Conservation (phyloP, 2,329 filamentous ascomycete genomes). For the Didymella glomerata region DNA sequence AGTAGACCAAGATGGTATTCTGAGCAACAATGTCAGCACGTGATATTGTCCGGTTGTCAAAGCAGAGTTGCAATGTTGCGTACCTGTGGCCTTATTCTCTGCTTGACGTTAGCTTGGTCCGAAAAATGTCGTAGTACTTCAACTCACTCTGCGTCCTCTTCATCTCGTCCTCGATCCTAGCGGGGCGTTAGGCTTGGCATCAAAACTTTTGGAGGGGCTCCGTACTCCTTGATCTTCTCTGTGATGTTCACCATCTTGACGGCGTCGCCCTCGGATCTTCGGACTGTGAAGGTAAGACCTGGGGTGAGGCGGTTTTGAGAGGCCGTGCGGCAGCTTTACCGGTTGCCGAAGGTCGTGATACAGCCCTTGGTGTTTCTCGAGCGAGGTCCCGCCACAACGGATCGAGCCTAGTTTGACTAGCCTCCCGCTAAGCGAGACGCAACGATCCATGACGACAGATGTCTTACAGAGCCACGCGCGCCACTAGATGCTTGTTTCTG, state of each 20-base stretch:
- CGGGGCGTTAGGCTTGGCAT: constrained; percentile 45
- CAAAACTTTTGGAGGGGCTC: constrained; percentile 34
- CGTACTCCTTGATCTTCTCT: constrained; percentile 99
- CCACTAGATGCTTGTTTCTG: constrained; percentile 27
- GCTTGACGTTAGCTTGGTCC: constrained; percentile 47
- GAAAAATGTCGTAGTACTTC: neutral
- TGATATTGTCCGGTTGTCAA: constrained; percentile 26
- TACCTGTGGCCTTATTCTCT: constrained; percentile 99
- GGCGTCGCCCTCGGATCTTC: constrained; percentile 1
- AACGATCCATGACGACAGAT: constrained; percentile 43
- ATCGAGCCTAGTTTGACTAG: constrained; percentile 34
- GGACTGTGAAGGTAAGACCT: constrained; percentile 16
- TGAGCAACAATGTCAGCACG: constrained; percentile 57
- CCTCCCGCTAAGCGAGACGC: constrained; percentile 30
- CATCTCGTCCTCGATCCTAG: constrained; percentile 99
- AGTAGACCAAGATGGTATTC: constrained; percentile 98
- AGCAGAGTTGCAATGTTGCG: constrained; percentile 41
- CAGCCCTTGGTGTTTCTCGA: constrained; percentile 48
- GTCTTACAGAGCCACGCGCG: constrained; percentile 18
- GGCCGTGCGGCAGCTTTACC: constrained; percentile 4
- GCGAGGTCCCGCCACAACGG: constrained; percentile 12
- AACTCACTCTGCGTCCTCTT: constrained; percentile 90
- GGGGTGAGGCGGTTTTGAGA: constrained; percentile 8
- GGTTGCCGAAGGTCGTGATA: constrained; percentile 36
- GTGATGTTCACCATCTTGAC: constrained; percentile 95